Conservation (phyloP, 805 yeast species). For the Nakazawaea molendinolei region DNA sequence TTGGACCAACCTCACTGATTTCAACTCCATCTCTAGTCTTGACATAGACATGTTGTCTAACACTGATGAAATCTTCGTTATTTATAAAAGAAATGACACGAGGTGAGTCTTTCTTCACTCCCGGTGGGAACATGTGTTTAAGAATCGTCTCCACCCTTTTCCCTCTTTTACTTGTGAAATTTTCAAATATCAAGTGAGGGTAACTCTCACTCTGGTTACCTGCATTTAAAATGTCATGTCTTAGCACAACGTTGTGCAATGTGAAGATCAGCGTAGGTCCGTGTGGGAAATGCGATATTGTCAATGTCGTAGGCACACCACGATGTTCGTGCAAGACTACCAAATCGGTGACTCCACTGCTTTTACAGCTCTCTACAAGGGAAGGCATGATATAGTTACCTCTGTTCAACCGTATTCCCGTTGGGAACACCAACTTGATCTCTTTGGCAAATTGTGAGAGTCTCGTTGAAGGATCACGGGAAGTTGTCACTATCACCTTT, state of each 20-base stretch:
- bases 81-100: slow-evolving; percentile 92
- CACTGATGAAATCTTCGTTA: slow-evolving; percentile 85
- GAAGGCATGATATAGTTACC: slow-evolving; percentile 88
- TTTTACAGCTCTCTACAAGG: slow-evolving; percentile 73
- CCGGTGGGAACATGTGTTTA: slow-evolving; percentile 92
- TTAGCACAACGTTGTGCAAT: slow-evolving; percentile 84
- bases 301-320: slow-evolving; percentile 94
- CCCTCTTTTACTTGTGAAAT: slow-evolving; percentile 77
- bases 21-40: slow-evolving; percentile 85
- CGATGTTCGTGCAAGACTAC: slow-evolving; percentile 90
- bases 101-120: slow-evolving; percentile 84
- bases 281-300: slow-evolving; percentile 93
- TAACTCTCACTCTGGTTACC: slow-evolving; percentile 89
- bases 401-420: slow-evolving; percentile 81
- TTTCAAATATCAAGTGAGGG: slow-evolving; percentile 92
- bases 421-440: slow-evolving; percentile 82
- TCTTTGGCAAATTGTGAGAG: slow-evolving; percentile 91
- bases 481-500: slow-evolving; percentile 84
- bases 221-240: slow-evolving; percentile 83
- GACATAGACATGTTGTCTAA: slow-evolving; percentile 92
- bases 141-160: slow-evolving; percentile 72
- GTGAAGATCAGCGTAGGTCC: slow-evolving; percentile 97
- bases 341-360: slow-evolving; percentile 75
- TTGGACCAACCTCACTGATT: slow-evolving; percentile 95
- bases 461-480: slow-evolving; percentile 83